Percentiles rank a stretch among this genome's conserved stretches.
phyloP scores from a whole-genome alignment of 2,329 filamentous ascomycete species.

The Aspergillus sclerotialis region DNA sequence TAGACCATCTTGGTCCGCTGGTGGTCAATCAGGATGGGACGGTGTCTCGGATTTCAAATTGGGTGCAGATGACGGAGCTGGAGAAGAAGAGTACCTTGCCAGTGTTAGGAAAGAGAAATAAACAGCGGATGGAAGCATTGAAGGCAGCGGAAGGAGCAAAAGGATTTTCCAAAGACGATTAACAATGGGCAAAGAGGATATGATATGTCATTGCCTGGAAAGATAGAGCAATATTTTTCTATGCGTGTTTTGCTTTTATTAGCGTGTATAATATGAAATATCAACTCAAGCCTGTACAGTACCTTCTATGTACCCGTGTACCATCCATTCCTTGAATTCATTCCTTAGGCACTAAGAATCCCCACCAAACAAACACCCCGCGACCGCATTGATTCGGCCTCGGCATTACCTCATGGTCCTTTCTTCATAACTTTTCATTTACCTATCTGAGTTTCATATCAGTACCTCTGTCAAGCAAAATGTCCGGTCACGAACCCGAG shows the following conservation, averaged over 20 bases:
- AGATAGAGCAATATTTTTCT: too few species aligned
- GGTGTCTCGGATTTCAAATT: constrained; percentile 65
- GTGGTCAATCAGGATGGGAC: constrained; percentile 69
- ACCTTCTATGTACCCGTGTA: too few species aligned
- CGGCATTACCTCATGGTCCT: constrained; percentile 1
- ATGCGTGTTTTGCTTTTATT: too few species aligned
- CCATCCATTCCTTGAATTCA: too few species aligned
- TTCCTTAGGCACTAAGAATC: too few species aligned
- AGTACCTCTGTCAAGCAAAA: too few species aligned
- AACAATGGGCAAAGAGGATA: neutral
- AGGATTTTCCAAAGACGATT: too few species aligned
- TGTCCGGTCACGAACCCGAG: constrained; percentile 22
- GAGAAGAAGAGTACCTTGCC: constrained; percentile 62
- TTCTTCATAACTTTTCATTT: neutral
- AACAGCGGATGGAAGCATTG: constrained; percentile 52
- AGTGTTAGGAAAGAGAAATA: constrained; percentile 62
- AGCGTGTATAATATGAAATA: too few species aligned
- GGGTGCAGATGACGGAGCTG: constrained; percentile 62
- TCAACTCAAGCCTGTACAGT: too few species aligned
- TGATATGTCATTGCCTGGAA: too few species aligned
- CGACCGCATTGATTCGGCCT: neutral
- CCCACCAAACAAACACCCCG: neutral
- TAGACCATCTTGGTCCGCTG: constrained; percentile 65
- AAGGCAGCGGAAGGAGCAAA: constrained; percentile 30
- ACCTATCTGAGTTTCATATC: too few species aligned